Base-by-base conservation (phyloP, 352 stramenopile species). In the Phytophthora capsici region DNA sequence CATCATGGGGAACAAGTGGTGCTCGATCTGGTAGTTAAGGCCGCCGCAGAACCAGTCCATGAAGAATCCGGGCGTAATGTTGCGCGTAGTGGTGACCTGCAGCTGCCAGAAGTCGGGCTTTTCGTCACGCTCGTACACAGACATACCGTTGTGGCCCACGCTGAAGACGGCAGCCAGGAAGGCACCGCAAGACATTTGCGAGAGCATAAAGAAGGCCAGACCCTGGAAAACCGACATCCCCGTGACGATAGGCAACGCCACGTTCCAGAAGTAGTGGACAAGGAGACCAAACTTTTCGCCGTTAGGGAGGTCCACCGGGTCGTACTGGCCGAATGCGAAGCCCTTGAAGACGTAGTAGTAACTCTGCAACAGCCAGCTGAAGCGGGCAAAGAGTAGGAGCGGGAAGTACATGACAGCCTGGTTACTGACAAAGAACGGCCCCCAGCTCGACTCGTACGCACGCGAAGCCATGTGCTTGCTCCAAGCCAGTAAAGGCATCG, bases 41-140 rank as follows among this genome's bases (percentile, higher is more conserved):
- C 97, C 97, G 74, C 97, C 97, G 52, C 95, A 99, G 83, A 99
- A 99, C 96, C 96, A 99, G 73, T 99, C 92, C 40, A 99, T 95
- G 72, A 99, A 98, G 34, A 86, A 80, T 41, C 95, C 93, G 48
- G 89, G 60, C 78, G 75, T 96, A 62, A 99, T 97, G 84, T 99
- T 99, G 57, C 97, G 88, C 59, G 96, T 99, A 8, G 97, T 99
- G 12, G 96, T 99, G 26, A 99, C 95, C 82, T 99, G 97, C 32
- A 99, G 86, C 81, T 99, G 95, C 97, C 96, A 99, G 77, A 99
- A 99, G 80, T 99, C 96, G 14, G 97, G 97, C 58, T 98, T 95
- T 26, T 82, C 89, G 23, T 98, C 88, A 43, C 94, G 95, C 70
- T 99, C 94, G 72, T 99, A 99, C 4, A 98, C 95, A 16, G 93